Base-by-base conservation (phyloP, 2,329 filamentous ascomycete species). In the Phaeosphaeria sp. region DNA sequence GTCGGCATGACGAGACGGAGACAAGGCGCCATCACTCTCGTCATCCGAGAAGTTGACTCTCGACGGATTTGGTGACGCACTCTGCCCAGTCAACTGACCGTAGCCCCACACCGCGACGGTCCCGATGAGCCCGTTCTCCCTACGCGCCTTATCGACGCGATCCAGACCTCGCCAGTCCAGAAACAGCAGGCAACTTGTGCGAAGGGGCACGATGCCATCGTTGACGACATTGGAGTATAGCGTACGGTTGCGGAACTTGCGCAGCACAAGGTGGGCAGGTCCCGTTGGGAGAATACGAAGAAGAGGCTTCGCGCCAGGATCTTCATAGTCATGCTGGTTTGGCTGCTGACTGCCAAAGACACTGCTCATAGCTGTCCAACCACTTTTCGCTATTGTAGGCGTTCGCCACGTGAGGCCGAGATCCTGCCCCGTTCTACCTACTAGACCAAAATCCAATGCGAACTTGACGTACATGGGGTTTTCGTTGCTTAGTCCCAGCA, bases 401-500 rank as follows among this genome's bases (percentile, higher is more conserved):
- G 94, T 89, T 69, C 92, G 87, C 95, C 95, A 99, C 0, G 93
- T 97, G 60, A 99, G 81, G 21, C 95, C 95, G 9, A 99, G 83
- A 79, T 99, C 95, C 76, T 98, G 92, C 7, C 95, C 95, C 2
- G 95, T 97, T 53, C 94, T 87, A n/a, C 95, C 95, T 15, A 99
- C 94, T 1, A 99, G 84, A 0, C 95, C 95, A 79, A 98, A 96
- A 74, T 99, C 95, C 3, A 99, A 82, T 0, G 95, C 95, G 76
- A 99, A 98, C 71, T 93, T 96, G 77, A 99, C 91, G 74, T 99
- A 99, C 55, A 98, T 84, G 0, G 95, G 95, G 68, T 99, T 99
- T 74, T 99, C 95, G 74, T 99, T 97, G 77, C 94, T 98, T 39
- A 98, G 81, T 0, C 94, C 94, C 1, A 98, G 80, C 65, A 97